These are phyloP conservation scores for Spiromastix sp. DNA, from an alignment of 2,329 filamentous ascomycete genomes.

Conservation along the genomic window DNA sequence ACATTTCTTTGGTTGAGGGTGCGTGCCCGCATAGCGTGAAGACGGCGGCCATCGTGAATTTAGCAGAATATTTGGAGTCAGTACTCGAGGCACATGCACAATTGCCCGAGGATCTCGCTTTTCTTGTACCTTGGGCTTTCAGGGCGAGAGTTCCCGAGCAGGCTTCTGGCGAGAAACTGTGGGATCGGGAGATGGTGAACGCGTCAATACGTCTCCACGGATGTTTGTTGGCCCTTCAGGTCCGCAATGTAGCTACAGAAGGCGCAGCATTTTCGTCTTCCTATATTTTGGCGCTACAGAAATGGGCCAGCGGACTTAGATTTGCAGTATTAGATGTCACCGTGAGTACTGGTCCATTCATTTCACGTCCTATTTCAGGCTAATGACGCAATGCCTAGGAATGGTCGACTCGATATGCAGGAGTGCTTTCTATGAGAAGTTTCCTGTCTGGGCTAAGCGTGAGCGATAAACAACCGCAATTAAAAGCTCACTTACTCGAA, in stretches of 20 bases:
- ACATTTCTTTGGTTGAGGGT: constrained; percentile 20
- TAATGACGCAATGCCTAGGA: constrained; percentile 16
- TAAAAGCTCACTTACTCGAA: constrained; percentile 36
- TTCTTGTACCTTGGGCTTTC: constrained; percentile 11
- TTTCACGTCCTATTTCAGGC: not conserved
- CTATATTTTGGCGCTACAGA: constrained; percentile 17
- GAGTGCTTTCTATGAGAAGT: constrained; percentile 23
- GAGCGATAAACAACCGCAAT: constrained; percentile 12
- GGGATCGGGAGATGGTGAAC: constrained; percentile 28
- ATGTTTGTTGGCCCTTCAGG: constrained; percentile 23
- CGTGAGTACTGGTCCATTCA: constrained; percentile 16
- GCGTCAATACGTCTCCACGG: constrained; percentile 28
- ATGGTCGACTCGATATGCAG: constrained; percentile 30
- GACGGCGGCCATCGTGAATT: constrained; percentile 19
- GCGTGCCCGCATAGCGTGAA: constrained; percentile 19
- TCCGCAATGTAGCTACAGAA: too few relatives aligned
- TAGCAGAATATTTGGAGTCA: constrained; percentile 23
- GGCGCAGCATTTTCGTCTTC: constrained; percentile 7
- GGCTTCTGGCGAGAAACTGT: constrained; percentile 15
- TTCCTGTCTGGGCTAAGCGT: constrained; percentile 34
- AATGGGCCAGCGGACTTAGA: constrained; percentile 25
- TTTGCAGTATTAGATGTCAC: constrained; percentile 33
- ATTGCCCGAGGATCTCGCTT: constrained; percentile 12
- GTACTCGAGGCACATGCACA: constrained; percentile 14
- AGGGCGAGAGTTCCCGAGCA: constrained; percentile 2